Percentiles rank a stretch among this genome's conserved stretches.
These are phyloP conservation scores for Leucoagaricus sp. DNA, from an alignment of 1,284 basidiomycete genomes.

Conservation along the genomic window DNA sequence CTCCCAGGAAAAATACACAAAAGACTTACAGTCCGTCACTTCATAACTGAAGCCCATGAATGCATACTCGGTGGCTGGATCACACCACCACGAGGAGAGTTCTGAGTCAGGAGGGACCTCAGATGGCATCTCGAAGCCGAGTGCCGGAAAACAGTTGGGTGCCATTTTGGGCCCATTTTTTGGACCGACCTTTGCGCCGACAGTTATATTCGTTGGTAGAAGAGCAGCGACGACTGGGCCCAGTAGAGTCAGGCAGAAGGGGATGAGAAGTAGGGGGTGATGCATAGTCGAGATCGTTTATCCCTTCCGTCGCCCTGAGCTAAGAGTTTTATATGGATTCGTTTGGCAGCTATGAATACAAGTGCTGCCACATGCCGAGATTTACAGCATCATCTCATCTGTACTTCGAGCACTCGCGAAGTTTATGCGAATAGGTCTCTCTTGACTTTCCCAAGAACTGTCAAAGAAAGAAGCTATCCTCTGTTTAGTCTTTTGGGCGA, in stretches of 20 bases:
- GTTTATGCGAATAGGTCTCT: not conserved
- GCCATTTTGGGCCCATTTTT: not conserved
- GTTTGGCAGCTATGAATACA: not conserved
- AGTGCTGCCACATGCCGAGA: not conserved
- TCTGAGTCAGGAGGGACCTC: constrained; percentile 34
- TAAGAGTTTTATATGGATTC: too few species aligned
- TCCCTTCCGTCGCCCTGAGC: too few species aligned
- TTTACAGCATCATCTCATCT: not conserved
- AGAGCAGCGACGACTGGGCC: not conserved
- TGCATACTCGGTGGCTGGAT: constrained; percentile 53
- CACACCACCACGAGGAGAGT: constrained; percentile 58
- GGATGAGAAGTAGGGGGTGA: not conserved
- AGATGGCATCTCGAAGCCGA: constrained; percentile 51
- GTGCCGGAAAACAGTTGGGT: constrained; percentile 52
- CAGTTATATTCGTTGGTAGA: not conserved
- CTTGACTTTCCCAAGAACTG: too few species aligned
- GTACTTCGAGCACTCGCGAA: not conserved
- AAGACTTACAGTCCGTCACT: constrained; percentile 46
- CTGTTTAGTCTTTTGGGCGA: not conserved
- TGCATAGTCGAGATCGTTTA: not conserved
- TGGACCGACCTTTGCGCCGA: too few species aligned
- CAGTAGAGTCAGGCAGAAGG: not conserved
- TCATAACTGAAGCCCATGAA: constrained; percentile 70
- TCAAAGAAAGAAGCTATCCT: too few species aligned
- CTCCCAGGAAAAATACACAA: too few species aligned